Conservation (phyloP, 495 filamentous ascomycete species). For the Parathielavia appendiculata region DNA sequence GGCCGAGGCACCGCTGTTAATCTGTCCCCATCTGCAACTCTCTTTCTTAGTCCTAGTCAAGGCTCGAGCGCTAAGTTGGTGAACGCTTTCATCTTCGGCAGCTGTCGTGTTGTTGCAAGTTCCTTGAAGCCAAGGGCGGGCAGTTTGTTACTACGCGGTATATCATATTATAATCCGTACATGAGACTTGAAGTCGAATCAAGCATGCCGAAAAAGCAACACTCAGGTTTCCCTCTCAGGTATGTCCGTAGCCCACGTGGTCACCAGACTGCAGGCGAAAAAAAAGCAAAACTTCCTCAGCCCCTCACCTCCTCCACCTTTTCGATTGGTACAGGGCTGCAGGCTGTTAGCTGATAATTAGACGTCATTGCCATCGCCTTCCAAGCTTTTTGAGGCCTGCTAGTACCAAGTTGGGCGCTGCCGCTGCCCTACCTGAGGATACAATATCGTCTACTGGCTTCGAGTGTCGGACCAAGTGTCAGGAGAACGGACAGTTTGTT, state of each 20-base stretch:
- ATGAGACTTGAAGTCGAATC: not conserved
- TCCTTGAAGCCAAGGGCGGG: too few relatives aligned
- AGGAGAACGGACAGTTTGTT: too few relatives aligned
- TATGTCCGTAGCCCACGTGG: not conserved
- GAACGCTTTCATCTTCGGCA: too few relatives aligned
- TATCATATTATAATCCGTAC: too few relatives aligned
- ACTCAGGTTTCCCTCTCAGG: too few relatives aligned
- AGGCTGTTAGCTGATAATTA: not conserved
- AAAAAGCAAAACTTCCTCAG: not conserved
- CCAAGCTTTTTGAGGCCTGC: not conserved
- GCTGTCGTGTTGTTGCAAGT: too few relatives aligned
- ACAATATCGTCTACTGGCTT: too few relatives aligned
- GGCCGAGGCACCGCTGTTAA: slow-evolving; percentile 6
- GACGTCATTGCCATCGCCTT: not conserved
- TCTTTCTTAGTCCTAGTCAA: slow-evolving; percentile 1
- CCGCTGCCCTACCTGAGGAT: too few relatives aligned
- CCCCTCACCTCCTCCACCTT: not conserved
- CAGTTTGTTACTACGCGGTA: too few relatives aligned
- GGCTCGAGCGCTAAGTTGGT: not conserved
- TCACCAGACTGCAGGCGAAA: not conserved
- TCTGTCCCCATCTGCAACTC: too few relatives aligned
- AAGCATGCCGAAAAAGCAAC: not conserved
- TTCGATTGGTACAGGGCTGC: not conserved
- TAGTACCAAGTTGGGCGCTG: not conserved
- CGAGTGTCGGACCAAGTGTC: too few relatives aligned